Base-by-base conservation (phyloP, 805 yeast species). In the Schwanniomyces occidentalis region DNA sequence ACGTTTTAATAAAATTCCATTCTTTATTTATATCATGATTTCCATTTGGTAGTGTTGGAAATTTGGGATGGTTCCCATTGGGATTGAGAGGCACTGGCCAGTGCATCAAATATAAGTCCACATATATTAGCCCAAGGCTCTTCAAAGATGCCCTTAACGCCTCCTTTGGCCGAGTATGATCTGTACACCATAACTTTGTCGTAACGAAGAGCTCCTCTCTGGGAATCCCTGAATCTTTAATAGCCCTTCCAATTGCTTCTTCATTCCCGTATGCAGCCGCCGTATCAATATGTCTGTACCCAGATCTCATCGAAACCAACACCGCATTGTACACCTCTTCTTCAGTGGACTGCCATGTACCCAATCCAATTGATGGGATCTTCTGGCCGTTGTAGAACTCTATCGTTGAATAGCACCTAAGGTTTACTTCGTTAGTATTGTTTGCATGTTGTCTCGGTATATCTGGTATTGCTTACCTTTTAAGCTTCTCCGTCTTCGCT, bases 91-190 rank as follows among this genome's bases (percentile, higher is more conserved):
- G 47, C 29, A 45, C 48, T 6, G 95, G 95, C 93, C 93, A 86
- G 61, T 87, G 95, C 54, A 86, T 72, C 52, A 87, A 69, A 54
- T 81, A 80, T 38, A 86, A 64, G 54, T 87, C 95, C 35, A 86
- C 82, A 51, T 86, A 87, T 33, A 82, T 91, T 46, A 85, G 51
- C 0, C 79, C 80, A 40, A 86, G 67, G 51, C 80, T 77, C 46
- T 70, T 49, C 50, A 86, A 67, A 6, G 90, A 81, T 33, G 61
- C 65, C 10, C 76, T 71, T 24, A 85, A 58, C 7, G 83, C 84
- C 14, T 53, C 62, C 22, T 52, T 14, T 9, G 27, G 27, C 5
- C 16, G 20, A 16, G 7, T 27, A 16, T 38, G 42, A 15, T 34
- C 42, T 5, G 21, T 18, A 22, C 21, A 16, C 42, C 42, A 38